Conservation (phyloP, 148 eudicot species). For the Rhododendron henanense region DNA sequence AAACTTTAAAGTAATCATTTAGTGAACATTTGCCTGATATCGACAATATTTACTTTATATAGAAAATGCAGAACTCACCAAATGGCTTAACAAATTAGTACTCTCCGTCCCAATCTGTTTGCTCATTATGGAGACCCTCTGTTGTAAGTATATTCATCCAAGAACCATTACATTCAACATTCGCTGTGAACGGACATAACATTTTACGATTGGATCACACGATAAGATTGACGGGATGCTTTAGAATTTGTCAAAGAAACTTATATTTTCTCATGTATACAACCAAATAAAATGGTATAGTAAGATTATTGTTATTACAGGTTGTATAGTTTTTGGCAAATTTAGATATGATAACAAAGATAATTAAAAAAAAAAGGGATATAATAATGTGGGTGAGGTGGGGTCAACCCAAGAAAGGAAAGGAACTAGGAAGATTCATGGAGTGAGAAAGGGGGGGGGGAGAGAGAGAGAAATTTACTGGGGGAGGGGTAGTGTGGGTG, state of each 20-base stretch:
- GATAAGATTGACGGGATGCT: no score
- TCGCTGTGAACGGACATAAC: no score
- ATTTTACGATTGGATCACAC: no score
- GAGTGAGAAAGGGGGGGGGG: background rate
- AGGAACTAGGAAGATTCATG: conserved; percentile 61
- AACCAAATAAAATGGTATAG: background rate
- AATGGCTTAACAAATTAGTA: no score
- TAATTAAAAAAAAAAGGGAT: background rate
- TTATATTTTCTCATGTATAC: background rate
- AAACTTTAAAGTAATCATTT: background rate
- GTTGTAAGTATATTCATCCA: no score
- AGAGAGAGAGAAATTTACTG: background rate
- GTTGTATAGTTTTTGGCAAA: conserved; percentile 6
- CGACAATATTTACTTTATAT: background rate
- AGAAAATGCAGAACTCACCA: background rate
- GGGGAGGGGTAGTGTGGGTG: conserved; percentile 14
- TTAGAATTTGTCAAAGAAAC: no score
- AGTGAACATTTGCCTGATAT: background rate
- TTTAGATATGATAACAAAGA: background rate
- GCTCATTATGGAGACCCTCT: background rate
- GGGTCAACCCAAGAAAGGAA: conserved; percentile 55
- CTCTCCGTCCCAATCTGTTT: no score
- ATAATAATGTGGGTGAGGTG: conserved; percentile 14
- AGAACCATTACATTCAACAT: no score
- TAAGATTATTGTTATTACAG: background rate